phyloP scores from a whole-genome alignment of 2,329 filamentous ascomycete genomes.

The Elsinoe batatas region DNA sequence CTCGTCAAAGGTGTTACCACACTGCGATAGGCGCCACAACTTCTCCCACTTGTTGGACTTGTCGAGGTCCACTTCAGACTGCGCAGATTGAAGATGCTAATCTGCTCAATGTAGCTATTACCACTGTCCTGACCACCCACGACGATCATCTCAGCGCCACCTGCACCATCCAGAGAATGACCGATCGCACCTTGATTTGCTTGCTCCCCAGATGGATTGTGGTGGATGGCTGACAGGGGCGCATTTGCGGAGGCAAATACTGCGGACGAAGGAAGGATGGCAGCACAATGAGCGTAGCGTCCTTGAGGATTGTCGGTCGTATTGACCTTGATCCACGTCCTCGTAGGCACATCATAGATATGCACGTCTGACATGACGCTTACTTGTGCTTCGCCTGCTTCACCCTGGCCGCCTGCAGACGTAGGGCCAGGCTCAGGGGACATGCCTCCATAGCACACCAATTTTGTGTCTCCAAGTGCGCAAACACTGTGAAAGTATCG shows the following conservation, averaged over 20 bases:
- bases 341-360: slow-evolving; percentile 77
- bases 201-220: slow-evolving; percentile 74
- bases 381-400: slow-evolving; percentile 37
- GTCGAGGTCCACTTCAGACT: slow-evolving; percentile 94
- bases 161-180: slow-evolving; percentile 78
- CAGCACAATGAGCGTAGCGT: slow-evolving; percentile 91
- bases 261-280: slow-evolving; percentile 79
- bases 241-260: slow-evolving; percentile 77
- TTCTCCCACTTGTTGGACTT: slow-evolving; percentile 66
- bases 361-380: slow-evolving; percentile 98
- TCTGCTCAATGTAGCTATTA: slow-evolving; percentile 99
- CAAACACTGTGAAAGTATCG: slow-evolving; percentile 98
- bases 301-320: slow-evolving; percentile 77
- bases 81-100: slow-evolving; percentile 93
- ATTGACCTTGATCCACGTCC: slow-evolving; percentile 70
- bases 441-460: slow-evolving; percentile 98
- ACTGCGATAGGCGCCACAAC: slow-evolving; percentile 91
- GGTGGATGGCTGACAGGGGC: slow-evolving; percentile 75
- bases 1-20: slow-evolving; percentile 77
- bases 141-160: slow-evolving; percentile 93
- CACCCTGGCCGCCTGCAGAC: slow-evolving; percentile 50
- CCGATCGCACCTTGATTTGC: slow-evolving; percentile 83
- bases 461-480: slow-evolving; percentile 81
- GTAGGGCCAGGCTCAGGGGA: slow-evolving; percentile 50
- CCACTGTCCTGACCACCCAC: slow-evolving; percentile 92